phyloP scores from a whole-genome alignment of 2,329 filamentous ascomycete species.

The Cyphellophora attinorum region DNA sequence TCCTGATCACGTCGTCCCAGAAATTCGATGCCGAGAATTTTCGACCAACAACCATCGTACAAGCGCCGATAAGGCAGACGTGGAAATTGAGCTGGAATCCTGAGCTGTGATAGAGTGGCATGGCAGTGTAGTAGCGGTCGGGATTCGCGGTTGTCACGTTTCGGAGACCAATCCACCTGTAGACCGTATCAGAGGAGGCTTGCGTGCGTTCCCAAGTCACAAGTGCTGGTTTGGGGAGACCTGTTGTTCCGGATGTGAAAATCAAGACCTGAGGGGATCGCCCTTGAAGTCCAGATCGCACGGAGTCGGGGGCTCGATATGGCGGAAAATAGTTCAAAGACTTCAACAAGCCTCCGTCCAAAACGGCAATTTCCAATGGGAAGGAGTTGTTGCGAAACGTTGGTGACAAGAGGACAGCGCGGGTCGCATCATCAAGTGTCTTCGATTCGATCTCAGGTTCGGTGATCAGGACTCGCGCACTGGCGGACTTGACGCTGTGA shows the following conservation, averaged over 20 bases:
- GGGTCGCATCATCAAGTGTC: slow-evolving; percentile 35
- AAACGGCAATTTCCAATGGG: slow-evolving; percentile 49
- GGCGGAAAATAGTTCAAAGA: slow-evolving; percentile 27
- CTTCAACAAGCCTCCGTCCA: slow-evolving; percentile 49
- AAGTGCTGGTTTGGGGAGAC: slow-evolving; percentile 71
- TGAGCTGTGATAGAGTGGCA: slow-evolving; percentile 84
- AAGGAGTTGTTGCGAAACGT: slow-evolving; percentile 28
- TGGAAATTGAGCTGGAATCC: slow-evolving; percentile 61
- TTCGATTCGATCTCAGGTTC: slow-evolving; percentile 53
- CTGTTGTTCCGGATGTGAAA: slow-evolving; percentile 93
- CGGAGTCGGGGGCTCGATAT: slow-evolving; percentile 48
- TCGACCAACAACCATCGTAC: slow-evolving; percentile 61
- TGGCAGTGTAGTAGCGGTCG: slow-evolving; percentile 71
- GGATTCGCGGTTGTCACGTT: slow-evolving; percentile 28
- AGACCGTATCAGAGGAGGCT: slow-evolving; percentile 43
- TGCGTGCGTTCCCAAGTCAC: slow-evolving; percentile 15
- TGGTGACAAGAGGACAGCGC: slow-evolving; percentile 28
- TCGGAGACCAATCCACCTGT: slow-evolving; percentile 46
- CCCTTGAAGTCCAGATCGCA: slow-evolving; percentile 40
- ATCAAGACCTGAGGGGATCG: slow-evolving; percentile 63
- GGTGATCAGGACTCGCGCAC: slow-evolving; percentile 57
- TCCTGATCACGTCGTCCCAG: slow-evolving; percentile 62
- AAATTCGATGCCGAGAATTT: slow-evolving; percentile 64
- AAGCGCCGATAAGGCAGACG: slow-evolving; percentile 49
- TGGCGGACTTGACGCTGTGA: slow-evolving; percentile 65